Evolutionary conservation across 495 filamentous ascomycete genomes (phyloP), one percentile per base, ranked within the genome.

Genomic region (Penicillium canariense): DNA sequence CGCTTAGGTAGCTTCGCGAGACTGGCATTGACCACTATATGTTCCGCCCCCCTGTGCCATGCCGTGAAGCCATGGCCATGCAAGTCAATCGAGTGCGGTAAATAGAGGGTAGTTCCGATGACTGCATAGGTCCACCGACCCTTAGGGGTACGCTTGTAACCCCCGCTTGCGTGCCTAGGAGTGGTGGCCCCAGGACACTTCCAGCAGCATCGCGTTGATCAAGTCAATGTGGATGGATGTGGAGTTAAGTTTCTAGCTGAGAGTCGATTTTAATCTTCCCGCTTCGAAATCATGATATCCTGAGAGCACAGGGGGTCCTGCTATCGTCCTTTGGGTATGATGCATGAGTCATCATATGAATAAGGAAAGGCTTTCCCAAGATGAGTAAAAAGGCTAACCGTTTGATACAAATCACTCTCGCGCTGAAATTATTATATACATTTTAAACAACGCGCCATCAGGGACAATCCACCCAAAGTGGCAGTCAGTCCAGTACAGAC

Each of bases 1-100:
- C 86, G 74, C 5, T 85, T 76, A 5, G 81, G 76, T 4, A 85
- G 81, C 23, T 71, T 75, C 5, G 52, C 17, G 18, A 56, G 76
- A 8, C 46, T 61, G 8, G 36, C 32, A 6, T 4, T 28, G 25
- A 1, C 58, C 57, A 42, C 50, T 54, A 18, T 55, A 66, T 0
- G 56, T 48, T 2, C 54, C 53, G 38, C 18, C 45, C 8, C 47
- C 61, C 15, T 56, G 52, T 1, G 48, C 43, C n/a, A 62, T 49
- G 11, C 57, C 65, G 4, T 52, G 5, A 67, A 51, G n/a, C 63
- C 54, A 50, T 95, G 90, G 0, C 89, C 88, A 75, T 94, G 89
- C 2, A 96, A 76, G 74, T 95, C 89, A 75, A 92, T 91, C 0
- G 88, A 90, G 66, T 94, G 87, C 27, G 77, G 80, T 36, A 84